phyloP scores from a whole-genome alignment of 352 stramenopile genomes.

The Globisporangium uncinulatum region DNA sequence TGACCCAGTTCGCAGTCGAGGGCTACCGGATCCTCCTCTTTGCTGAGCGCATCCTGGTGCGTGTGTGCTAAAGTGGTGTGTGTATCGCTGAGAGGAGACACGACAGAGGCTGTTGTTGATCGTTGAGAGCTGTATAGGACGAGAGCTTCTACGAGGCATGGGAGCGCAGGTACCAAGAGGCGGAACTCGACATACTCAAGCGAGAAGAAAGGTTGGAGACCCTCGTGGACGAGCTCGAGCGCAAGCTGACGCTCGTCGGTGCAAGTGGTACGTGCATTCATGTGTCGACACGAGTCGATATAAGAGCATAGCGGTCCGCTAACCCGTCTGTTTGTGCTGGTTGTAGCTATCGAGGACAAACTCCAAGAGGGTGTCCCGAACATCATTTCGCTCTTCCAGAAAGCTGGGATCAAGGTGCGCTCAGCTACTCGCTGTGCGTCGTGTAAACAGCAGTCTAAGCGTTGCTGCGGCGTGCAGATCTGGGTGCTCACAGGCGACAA shows the following conservation, averaged over 20 bases:
- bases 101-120: not conserved
- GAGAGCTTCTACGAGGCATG: slow-evolving; percentile 64
- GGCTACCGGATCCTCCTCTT: slow-evolving; percentile 86
- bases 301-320: not conserved
- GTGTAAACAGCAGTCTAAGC: not conserved
- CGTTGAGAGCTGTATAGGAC: slow-evolving; percentile 23
- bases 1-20: slow-evolving; percentile 79
- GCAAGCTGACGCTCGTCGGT: slow-evolving; percentile 77
- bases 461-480: slow-evolving; percentile 33
- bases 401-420: slow-evolving; percentile 94
- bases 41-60: slow-evolving; percentile 64
- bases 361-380: slow-evolving; percentile 95
- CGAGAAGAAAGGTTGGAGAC: slow-evolving; percentile 57
- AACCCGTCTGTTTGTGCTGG: not conserved
- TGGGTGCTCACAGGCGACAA: slow-evolving; percentile 97
- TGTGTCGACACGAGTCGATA: not conserved
- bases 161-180: slow-evolving; percentile 58
- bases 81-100: not conserved
- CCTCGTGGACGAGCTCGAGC: slow-evolving; percentile 78
- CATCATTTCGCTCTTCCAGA: slow-evolving; percentile 88
- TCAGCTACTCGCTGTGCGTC: not conserved
- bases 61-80: slow-evolving; percentile 5
- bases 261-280: slow-evolving; percentile 48
- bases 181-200: slow-evolving; percentile 60
- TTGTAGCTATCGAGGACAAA: slow-evolving; percentile 95